Evolutionary conservation across 1,139 yeast species (phyloP).

Genomic region (Suhomyces kunorum): DNA sequence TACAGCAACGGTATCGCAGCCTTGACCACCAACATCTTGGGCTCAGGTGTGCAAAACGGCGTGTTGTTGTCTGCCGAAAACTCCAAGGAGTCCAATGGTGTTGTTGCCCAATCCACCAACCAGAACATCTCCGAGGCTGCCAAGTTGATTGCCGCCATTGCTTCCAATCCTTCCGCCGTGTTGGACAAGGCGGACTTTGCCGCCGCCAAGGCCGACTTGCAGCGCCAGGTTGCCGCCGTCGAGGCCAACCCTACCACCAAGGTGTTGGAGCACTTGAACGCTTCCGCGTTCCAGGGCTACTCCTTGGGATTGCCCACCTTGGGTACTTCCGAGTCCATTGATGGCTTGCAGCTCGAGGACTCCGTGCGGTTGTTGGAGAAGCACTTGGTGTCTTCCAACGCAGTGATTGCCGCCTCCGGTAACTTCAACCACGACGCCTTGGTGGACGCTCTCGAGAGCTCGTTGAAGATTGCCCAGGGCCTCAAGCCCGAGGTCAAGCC

Average conservation of each 20-base stretch:
- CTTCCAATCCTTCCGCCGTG: slow-evolving; percentile 35
- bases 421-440: slow-evolving; percentile 67
- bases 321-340: slow-evolving; percentile 68
- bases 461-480: slow-evolving; percentile 51
- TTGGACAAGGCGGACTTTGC: slow-evolving; percentile 38
- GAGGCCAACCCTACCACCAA: slow-evolving; percentile 49
- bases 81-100: slow-evolving; percentile 56
- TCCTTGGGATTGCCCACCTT: slow-evolving; percentile 72
- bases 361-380: slow-evolving; percentile 54
- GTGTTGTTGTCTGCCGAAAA: slow-evolving; percentile 47
- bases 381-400: slow-evolving; percentile 61
- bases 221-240: slow-evolving; percentile 41
- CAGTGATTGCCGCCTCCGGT: slow-evolving; percentile 74
- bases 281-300: slow-evolving; percentile 84
- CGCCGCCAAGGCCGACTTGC: slow-evolving; percentile 38
- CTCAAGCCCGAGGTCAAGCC: slow-evolving; percentile 54
- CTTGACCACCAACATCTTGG: slow-evolving; percentile 56
- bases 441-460: slow-evolving; percentile 61
- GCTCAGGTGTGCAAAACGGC: slow-evolving; percentile 43
- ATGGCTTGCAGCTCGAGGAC: slow-evolving; percentile 59
- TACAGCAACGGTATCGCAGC: slow-evolving; percentile 80
- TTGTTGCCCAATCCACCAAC: slow-evolving; percentile 52
- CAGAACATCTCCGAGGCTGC: slow-evolving; percentile 48
- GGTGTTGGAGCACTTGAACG: slow-evolving; percentile 72
- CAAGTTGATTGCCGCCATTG: slow-evolving; percentile 36